Evolutionary conservation across 805 yeast species (phyloP).

Genomic region (Monosporozyma solicola): DNA sequence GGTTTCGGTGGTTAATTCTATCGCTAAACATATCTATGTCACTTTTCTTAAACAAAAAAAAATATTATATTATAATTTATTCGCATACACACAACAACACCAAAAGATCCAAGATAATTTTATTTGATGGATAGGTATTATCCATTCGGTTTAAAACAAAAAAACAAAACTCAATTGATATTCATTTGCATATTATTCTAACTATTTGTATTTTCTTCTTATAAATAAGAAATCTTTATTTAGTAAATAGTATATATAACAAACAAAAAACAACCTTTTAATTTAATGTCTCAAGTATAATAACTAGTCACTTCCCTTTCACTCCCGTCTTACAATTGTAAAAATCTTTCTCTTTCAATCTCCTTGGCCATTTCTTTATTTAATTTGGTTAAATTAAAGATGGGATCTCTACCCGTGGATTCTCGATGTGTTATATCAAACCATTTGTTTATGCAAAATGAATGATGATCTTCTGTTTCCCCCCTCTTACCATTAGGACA

Average conservation of each 20-base stretch:
- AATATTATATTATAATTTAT: not conserved
- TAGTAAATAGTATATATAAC: constrained; percentile 1
- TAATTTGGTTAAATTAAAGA: constrained; percentile 1
- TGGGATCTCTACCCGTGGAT: constrained; percentile 2
- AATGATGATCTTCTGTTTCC: constrained; percentile 50
- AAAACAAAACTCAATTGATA: not conserved
- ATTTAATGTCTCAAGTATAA: not conserved
- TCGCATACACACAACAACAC: not conserved
- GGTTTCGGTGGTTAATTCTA: constrained; percentile 94
- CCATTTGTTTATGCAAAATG: constrained; percentile 48
- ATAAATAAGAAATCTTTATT: not conserved
- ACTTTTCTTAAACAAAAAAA: not conserved
- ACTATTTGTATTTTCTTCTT: not conserved
- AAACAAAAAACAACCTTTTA: not conserved
- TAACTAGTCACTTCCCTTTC: not conserved
- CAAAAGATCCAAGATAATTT: not conserved
- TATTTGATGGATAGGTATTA: not conserved
- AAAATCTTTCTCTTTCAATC: constrained; percentile 1
- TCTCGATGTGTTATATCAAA: constrained; percentile 20
- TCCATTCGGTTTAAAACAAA: not conserved
- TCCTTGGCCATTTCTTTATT: not conserved
- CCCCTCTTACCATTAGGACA: constrained; percentile 47
- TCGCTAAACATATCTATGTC: not conserved
- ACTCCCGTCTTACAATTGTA: not conserved
- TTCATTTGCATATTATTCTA: constrained; percentile 1